phyloP scores from a whole-genome alignment of 179 eudicot genomes.

The Drosera spatulata region DNA sequence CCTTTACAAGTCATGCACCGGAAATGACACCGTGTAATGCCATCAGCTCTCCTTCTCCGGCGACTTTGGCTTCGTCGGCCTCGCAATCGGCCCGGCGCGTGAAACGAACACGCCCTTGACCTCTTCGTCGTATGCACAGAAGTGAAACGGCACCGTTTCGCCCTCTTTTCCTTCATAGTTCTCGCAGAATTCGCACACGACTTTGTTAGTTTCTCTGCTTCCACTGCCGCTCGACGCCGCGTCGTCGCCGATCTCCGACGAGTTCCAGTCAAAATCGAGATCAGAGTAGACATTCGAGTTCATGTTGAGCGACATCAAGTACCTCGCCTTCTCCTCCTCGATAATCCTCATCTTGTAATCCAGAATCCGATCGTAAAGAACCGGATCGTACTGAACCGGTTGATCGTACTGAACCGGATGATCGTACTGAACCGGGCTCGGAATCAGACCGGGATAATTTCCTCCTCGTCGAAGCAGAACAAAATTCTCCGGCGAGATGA shows the following conservation, averaged over 20 bases:
- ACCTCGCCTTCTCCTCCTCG: slow-evolving; percentile 23
- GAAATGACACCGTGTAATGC: no score
- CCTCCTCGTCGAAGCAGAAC: neutral
- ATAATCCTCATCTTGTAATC: slow-evolving; percentile 5
- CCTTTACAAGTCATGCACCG: no score
- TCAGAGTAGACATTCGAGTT: slow-evolving; percentile 24
- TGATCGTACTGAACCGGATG: neutral
- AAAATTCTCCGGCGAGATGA: neutral
- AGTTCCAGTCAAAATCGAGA: slow-evolving; percentile 6
- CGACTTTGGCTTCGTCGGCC: slow-evolving; percentile 4
- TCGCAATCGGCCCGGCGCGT: slow-evolving; percentile 16
- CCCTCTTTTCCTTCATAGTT: slow-evolving; percentile 9
- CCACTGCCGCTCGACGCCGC: slow-evolving; percentile 12
- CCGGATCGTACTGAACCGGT: neutral
- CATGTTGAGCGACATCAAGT: slow-evolving; percentile 18
- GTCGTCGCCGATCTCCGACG: slow-evolving; percentile 8
- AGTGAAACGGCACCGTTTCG: slow-evolving; percentile 30
- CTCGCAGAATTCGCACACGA: slow-evolving; percentile 26
- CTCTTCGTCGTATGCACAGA: slow-evolving; percentile 1
- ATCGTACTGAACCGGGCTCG: neutral
- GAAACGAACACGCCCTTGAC: slow-evolving; percentile 14
- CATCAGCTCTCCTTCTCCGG: neutral
- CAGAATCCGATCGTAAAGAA: neutral
- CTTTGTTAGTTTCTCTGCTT: slow-evolving; percentile 8
- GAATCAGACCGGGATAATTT: neutral